Evolutionary conservation across 805 yeast genomes (phyloP).

Genomic region (Metahyphopichia silvanorum): DNA sequence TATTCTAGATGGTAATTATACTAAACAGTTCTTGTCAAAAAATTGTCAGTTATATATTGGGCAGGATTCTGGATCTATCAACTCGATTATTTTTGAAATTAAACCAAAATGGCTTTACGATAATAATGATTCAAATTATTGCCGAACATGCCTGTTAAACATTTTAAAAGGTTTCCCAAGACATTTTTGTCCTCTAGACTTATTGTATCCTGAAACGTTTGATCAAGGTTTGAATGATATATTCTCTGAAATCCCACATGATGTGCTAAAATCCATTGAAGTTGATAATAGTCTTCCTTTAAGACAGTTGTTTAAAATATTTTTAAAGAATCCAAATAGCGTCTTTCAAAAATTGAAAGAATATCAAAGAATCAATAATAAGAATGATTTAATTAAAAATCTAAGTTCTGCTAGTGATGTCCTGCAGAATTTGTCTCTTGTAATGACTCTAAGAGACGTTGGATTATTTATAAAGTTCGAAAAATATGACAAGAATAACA

Average conservation of each 20-base stretch:
- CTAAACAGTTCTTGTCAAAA: conserved; percentile 26
- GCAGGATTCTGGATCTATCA: conserved; percentile 4
- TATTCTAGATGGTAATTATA: conserved; percentile 30
- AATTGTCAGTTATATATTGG: conserved; percentile 30
- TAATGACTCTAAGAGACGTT: conserved; percentile 58
- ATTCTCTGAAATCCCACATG: conserved; percentile 17
- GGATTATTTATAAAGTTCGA: conserved; percentile 46
- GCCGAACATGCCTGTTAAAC: conserved; percentile 58
- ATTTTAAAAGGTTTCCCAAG: conserved; percentile 25
- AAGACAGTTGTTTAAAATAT: conserved; percentile 26
- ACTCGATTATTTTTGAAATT: conserved; percentile 42
- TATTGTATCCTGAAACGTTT: conserved; percentile 30
- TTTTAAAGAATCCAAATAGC: conserved; percentile 24
- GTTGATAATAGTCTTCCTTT: conserved; percentile 29
- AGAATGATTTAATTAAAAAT: conserved; percentile 29
- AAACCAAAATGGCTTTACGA: conserved; percentile 63
- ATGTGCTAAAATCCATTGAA: conserved; percentile 16
- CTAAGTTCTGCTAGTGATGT: conserved; percentile 34
- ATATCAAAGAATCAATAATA: conserved; percentile 30
- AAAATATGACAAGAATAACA: conserved; percentile 21
- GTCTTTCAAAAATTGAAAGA: conserved; percentile 32
- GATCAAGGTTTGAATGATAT: conserved; percentile 32
- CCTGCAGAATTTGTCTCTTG: conserved; percentile 34
- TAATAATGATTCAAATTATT: conserved; percentile 40
- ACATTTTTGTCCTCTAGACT: conserved; percentile 48